These are phyloP conservation scores for Arachis hypogaea DNA, from an alignment of 306 rosid genomes.

Conservation along the genomic window DNA sequence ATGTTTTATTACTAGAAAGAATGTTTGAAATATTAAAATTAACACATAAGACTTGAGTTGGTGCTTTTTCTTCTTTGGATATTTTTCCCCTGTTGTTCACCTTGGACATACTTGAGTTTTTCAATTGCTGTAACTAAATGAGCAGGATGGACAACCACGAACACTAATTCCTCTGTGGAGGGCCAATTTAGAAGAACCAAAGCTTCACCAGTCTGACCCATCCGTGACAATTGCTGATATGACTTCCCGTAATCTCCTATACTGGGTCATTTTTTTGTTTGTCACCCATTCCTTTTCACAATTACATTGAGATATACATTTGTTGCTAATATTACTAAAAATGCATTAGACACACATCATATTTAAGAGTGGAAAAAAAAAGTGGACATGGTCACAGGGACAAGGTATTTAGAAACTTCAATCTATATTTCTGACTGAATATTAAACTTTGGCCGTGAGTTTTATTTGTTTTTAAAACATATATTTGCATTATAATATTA, in stretches of 20 bases:
- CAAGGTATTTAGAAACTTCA: slow-evolving; percentile 12
- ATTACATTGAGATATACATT: slow-evolving; percentile 32
- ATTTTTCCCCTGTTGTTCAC: slow-evolving; percentile 23
- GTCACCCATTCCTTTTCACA: not conserved
- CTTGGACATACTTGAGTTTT: slow-evolving; percentile 32
- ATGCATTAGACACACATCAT: slow-evolving; percentile 11
- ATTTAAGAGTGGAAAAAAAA: not conserved
- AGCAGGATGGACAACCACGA: slow-evolving; percentile 85
- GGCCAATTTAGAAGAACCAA: slow-evolving; percentile 82
- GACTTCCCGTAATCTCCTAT: slow-evolving; percentile 59
- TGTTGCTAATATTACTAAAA: slow-evolving; percentile 38
- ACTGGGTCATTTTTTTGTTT: slow-evolving; percentile 21
- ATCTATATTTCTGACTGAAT: not conserved
- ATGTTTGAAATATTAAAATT: not conserved
- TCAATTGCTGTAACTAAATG: slow-evolving; percentile 38
- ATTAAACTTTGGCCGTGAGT: not conserved
- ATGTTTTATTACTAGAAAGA: slow-evolving; percentile 16
- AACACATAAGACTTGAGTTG: slow-evolving; percentile 19
- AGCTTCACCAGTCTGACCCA: slow-evolving; percentile 77
- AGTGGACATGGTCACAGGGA: not conserved
- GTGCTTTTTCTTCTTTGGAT: slow-evolving; percentile 12
- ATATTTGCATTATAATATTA: not conserved
- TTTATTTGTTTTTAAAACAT: not conserved
- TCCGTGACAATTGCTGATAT: slow-evolving; percentile 66
- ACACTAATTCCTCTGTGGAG: slow-evolving; percentile 75